Percentiles rank a stretch among this genome's conserved stretches.
These are phyloP conservation scores for Astraeus odoratus DNA, from an alignment of 768 basidiomycete species.

Conservation along the genomic window DNA sequence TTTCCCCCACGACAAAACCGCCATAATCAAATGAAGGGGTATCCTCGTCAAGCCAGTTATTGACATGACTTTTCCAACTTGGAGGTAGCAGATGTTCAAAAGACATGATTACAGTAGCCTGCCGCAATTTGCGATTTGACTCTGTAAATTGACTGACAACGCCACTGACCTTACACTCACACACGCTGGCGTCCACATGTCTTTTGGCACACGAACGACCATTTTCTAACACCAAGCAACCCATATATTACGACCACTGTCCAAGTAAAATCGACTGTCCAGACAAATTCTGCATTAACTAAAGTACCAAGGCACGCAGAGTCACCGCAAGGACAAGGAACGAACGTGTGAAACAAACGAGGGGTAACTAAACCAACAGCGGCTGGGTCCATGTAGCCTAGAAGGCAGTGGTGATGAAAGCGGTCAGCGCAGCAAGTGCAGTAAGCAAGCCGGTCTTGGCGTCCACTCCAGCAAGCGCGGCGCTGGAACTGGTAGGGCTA, in stretches of 20 bases:
- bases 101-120: not conserved
- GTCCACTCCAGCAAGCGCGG: slow-evolving; percentile 24
- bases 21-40: slow-evolving; percentile 95
- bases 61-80: slow-evolving; percentile 81
- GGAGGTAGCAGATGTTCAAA: slow-evolving; percentile 80
- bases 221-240: not conserved
- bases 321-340: not conserved
- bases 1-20: slow-evolving; percentile 94
- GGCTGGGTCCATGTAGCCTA: slow-evolving; percentile 8
- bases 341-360: slow-evolving; percentile 1
- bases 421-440: slow-evolving; percentile 30
- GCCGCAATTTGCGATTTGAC: too few relatives aligned
- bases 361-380: not conserved
- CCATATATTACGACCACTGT: not conserved
- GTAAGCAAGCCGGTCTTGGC: slow-evolving; percentile 28
- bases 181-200: not conserved
- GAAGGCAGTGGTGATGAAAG: slow-evolving; percentile 20
- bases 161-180: too few relatives aligned
- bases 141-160: too few relatives aligned
- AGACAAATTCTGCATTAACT: not conserved
- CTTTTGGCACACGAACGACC: not conserved
- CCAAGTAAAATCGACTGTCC: not conserved
- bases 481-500: slow-evolving; percentile 23
- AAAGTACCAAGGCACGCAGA: not conserved
- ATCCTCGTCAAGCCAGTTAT: slow-evolving; percentile 85